These are phyloP conservation scores for Davidsoniella virescens DNA, from an alignment of 2,329 filamentous ascomycete genomes.

Conservation along the genomic window DNA sequence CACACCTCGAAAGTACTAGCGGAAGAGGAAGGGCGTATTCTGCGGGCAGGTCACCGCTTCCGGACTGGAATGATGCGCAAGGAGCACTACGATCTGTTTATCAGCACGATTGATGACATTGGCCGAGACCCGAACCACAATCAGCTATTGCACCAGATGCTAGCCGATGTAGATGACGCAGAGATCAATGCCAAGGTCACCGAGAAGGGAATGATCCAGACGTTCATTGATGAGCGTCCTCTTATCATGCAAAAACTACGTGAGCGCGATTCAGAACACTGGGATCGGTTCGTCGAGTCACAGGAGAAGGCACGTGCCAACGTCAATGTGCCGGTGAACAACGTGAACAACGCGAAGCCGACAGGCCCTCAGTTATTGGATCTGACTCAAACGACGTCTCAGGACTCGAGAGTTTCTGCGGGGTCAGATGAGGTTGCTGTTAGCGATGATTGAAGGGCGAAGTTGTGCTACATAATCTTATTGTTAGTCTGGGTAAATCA, in stretches of 20 bases:
- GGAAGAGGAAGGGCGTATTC: slow-evolving; percentile 39
- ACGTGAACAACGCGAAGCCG: slow-evolving; percentile 17
- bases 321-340: slow-evolving; percentile 22
- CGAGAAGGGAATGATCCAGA: slow-evolving; percentile 41
- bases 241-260: slow-evolving; percentile 33
- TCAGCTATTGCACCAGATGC: slow-evolving; percentile 41
- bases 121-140: slow-evolving; percentile 33
- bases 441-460: slow-evolving; percentile 18
- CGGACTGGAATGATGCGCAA: slow-evolving; percentile 35
- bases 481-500: too few relatives aligned
- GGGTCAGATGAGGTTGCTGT: slow-evolving; percentile 26
- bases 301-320: slow-evolving; percentile 44
- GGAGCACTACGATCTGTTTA: slow-evolving; percentile 34
- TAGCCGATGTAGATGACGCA: slow-evolving; percentile 46
- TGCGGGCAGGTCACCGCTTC: slow-evolving; percentile 41
- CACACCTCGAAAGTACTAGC: slow-evolving; percentile 34
- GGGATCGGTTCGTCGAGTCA: slow-evolving; percentile 45
- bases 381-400: slow-evolving; percentile 3
- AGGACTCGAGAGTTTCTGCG: neutral
- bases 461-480: neutral
- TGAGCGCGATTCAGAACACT: slow-evolving; percentile 48
- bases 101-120: slow-evolving; percentile 32
- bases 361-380: slow-evolving; percentile 6
- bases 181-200: slow-evolving; percentile 36
- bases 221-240: slow-evolving; percentile 42